phyloP scores from a whole-genome alignment of 2,329 filamentous ascomycete genomes.

The Elsinoe australis region DNA sequence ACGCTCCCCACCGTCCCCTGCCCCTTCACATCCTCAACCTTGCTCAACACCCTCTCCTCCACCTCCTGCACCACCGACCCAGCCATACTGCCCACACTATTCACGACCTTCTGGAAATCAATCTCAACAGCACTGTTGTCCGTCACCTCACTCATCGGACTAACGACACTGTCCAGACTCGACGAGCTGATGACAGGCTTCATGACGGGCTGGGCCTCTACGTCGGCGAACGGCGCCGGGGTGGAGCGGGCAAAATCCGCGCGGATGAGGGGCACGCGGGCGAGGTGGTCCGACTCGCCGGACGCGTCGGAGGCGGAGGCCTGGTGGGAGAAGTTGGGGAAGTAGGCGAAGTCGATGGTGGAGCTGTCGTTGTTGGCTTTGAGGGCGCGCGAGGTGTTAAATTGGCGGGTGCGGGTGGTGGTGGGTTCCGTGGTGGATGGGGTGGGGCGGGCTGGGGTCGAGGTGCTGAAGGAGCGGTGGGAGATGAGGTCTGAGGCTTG shows the following conservation, averaged over 20 bases:
- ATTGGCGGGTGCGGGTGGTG: constrained; percentile 39
- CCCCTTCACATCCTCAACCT: constrained; percentile 38
- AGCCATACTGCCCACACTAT: constrained; percentile 35
- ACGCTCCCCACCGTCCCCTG: constrained; percentile 32
- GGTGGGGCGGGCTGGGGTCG: constrained; percentile 41
- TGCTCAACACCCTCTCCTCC: constrained; percentile 30
- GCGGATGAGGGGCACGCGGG: constrained; percentile 14
- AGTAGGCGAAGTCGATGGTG: constrained; percentile 56
- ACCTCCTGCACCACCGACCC: constrained; percentile 23
- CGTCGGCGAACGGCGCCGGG: constrained; percentile 16
- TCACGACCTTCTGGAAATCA: constrained; percentile 50
- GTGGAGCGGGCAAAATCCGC: constrained; percentile 18
- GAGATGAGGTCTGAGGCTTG: constrained; percentile 47
- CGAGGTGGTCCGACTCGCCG: background rate
- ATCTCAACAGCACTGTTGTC: constrained; percentile 51
- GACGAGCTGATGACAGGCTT: constrained; percentile 50
- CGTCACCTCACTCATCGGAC: constrained; percentile 51
- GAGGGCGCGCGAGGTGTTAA: constrained; percentile 53
- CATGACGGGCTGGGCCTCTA: constrained; percentile 37
- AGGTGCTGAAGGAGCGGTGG: constrained; percentile 49
- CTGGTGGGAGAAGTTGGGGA: constrained; percentile 47
- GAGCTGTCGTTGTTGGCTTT: constrained; percentile 52
- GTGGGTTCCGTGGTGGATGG: constrained; percentile 29
- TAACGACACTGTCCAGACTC: constrained; percentile 37
- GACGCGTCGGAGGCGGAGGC: constrained; percentile 20